These are phyloP conservation scores for Clarireedia paspali DNA, from an alignment of 2,329 filamentous ascomycete species.

Conservation along the genomic window DNA sequence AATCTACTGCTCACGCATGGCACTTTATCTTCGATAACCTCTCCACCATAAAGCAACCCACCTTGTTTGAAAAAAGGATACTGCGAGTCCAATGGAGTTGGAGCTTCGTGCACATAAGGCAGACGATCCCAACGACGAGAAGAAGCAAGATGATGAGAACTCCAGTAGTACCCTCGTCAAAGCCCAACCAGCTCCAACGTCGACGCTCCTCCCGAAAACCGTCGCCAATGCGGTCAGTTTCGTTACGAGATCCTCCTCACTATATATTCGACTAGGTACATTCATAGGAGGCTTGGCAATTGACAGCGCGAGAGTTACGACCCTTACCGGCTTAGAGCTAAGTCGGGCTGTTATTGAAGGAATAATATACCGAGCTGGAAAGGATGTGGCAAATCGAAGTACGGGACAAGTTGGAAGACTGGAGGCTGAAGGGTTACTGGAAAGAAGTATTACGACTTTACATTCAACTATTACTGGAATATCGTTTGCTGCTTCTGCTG, in stretches of 20 bases:
- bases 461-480: slow-evolving; percentile 50
- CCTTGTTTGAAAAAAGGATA: neutral
- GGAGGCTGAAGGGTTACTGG: slow-evolving; percentile 49
- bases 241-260: slow-evolving; percentile 50
- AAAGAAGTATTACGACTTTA: slow-evolving; percentile 47
- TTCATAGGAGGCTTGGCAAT: slow-evolving; percentile 32
- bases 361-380: slow-evolving; percentile 31
- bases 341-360: slow-evolving; percentile 32
- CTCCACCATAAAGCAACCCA: no score
- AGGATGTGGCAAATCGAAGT: slow-evolving; percentile 28
- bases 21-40: no score
- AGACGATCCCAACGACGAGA: neutral
- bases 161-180: neutral
- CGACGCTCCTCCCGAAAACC: slow-evolving; percentile 49
- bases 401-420: slow-evolving; percentile 37
- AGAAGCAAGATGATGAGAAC: neutral
- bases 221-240: slow-evolving; percentile 53
- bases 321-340: slow-evolving; percentile 32
- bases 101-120: neutral
- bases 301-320: slow-evolving; percentile 31
- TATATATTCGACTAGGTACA: slow-evolving; percentile 35
- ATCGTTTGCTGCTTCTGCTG: slow-evolving; percentile 53
- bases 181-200: neutral
- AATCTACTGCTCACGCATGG: no score
- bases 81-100: neutral